A percentile compares a stretch with the other conserved stretches of the same genome.
These are phyloP conservation scores for Ambrosia trifida DNA, from an alignment of 129 eudicot species.

Conservation along the genomic window DNA sequence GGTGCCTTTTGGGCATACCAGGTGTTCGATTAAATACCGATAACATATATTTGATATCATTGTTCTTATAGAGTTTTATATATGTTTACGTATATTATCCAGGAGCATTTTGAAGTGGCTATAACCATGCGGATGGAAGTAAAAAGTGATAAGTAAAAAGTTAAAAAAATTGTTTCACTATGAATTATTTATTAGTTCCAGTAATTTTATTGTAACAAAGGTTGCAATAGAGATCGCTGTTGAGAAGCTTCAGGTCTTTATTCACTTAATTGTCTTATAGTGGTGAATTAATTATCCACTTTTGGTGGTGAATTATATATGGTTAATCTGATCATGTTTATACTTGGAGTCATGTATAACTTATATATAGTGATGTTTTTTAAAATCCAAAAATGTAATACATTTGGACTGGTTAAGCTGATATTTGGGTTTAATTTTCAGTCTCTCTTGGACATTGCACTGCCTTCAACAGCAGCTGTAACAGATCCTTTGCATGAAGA, in stretches of 20 bases:
- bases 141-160: too few species aligned
- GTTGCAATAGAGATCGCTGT: constrained; percentile 89
- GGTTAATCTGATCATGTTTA: constrained; percentile 3
- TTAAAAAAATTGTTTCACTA: too few species aligned
- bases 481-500: constrained; percentile 98
- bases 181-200: too few species aligned
- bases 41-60: too few species aligned
- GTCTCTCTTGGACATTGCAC: constrained; percentile 98
- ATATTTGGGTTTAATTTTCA: constrained; percentile 28
- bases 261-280: constrained; percentile 10
- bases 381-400: constrained; percentile 8
- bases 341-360: constrained; percentile 2
- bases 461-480: constrained; percentile 93
- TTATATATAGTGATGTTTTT: not conserved
- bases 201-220: too few species aligned
- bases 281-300: not conserved
- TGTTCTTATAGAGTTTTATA: too few species aligned
- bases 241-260: constrained; percentile 91
- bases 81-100: too few species aligned
- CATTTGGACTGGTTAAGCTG: constrained; percentile 5
- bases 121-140: too few species aligned
- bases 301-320: too few species aligned
- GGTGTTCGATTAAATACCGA: too few species aligned
- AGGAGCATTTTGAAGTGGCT: too few species aligned
- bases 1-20: too few species aligned